Conservation (phyloP, 257 asterid genomes). For the Jacaranda mimosifolia region DNA sequence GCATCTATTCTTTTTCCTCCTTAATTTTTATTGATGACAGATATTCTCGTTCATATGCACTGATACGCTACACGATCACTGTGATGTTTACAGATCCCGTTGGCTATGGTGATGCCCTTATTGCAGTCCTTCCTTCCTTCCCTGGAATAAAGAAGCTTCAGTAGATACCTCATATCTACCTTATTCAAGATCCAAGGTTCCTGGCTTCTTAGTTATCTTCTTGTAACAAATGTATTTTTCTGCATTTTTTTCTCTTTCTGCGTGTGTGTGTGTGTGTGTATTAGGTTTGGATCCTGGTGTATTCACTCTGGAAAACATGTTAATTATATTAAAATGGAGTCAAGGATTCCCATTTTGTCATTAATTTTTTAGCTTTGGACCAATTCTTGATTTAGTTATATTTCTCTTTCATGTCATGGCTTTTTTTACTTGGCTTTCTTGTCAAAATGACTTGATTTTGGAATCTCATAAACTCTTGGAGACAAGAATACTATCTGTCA, state of each 20-base stretch:
- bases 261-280: no score
- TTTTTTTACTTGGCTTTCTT: neutral
- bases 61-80: neutral
- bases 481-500: no score
- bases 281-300: neutral
- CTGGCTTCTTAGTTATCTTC: neutral
- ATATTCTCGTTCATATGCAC: neutral
- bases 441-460: neutral
- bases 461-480: constrained; percentile 2
- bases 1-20: neutral
- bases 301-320: neutral
- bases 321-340: constrained; percentile 1
- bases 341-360: neutral
- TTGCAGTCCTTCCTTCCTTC: constrained; percentile 66
- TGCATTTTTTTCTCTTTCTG: neutral
- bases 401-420: neutral
- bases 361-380: neutral
- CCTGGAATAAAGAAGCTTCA: constrained; percentile 65
- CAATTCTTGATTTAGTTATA: neutral
- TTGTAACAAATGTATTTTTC: neutral
- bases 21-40: no score
- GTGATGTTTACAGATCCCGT: constrained; percentile 53
- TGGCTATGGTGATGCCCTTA: constrained; percentile 65
- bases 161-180: neutral
- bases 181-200: no score